phyloP scores from a whole-genome alignment of 225 moss, liverwort and hornwort species.

The Sphagnum contortum region DNA sequence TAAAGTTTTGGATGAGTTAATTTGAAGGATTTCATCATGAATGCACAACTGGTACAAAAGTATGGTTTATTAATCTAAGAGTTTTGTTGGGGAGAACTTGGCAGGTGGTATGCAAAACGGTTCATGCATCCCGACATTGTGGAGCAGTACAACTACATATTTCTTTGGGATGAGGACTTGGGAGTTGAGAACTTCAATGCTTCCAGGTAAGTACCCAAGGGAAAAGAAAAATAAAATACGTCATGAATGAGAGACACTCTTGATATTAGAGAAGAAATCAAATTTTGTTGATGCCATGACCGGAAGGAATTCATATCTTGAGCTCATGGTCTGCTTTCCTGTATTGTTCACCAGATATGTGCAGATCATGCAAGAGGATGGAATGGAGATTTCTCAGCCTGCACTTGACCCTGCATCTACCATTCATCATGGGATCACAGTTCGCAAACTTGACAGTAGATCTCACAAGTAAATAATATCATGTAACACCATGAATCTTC shows the following conservation, averaged over 20 bases:
- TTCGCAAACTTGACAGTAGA: conserved; percentile 12
- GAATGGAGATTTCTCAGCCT: conserved; percentile 53
- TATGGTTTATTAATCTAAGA: too few relatives aligned
- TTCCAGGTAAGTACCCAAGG: conserved; percentile 14
- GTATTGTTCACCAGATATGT: conserved; percentile 22
- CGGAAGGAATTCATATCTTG: too few relatives aligned
- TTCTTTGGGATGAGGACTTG: conserved; percentile 60
- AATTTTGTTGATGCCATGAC: too few relatives aligned
- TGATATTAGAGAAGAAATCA: too few relatives aligned
- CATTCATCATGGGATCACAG: conserved; percentile 42
- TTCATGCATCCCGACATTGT: conserved; percentile 55
- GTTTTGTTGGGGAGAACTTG: too few relatives aligned
- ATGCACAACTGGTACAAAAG: too few relatives aligned
- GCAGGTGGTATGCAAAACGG: conserved; percentile 57
- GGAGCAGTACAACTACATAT: conserved; percentile 32
- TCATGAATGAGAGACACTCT: too few relatives aligned
- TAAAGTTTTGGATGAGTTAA: too few relatives aligned
- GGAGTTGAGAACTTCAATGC: conserved; percentile 49
- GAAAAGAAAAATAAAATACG: too few relatives aligned
- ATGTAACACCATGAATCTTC: too few relatives aligned
- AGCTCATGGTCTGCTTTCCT: too few relatives aligned
- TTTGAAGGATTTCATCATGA: too few relatives aligned
- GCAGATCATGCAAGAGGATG: conserved; percentile 54
- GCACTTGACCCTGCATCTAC: conserved; percentile 28
- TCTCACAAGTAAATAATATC: conserved; percentile 22